Evolutionary conservation across 1,139 yeast species (phyloP).

Genomic region (Pneumocystis murina): DNA sequence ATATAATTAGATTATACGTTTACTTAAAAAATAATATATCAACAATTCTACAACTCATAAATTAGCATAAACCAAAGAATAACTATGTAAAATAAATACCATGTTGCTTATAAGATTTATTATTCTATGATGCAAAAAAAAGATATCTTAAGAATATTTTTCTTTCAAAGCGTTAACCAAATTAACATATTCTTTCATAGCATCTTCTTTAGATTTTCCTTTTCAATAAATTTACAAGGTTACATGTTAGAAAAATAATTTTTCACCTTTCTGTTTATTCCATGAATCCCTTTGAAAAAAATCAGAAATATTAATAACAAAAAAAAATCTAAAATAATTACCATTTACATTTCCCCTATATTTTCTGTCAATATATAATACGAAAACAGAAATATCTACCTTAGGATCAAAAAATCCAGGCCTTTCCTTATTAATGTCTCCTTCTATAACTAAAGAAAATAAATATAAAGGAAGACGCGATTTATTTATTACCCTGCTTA

Average conservation of each 20-base stretch:
- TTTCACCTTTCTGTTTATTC: neutral
- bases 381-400: neutral
- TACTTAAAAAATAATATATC: no score
- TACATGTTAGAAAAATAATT: neutral
- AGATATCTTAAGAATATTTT: slow-evolving; percentile 24
- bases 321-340: neutral
- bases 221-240: neutral
- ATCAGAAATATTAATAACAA: neutral
- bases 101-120: neutral
- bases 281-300: neutral
- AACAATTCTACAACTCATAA: no score
- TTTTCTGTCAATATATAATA: neutral
- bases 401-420: neutral
- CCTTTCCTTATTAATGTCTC: neutral
- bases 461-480: neutral
- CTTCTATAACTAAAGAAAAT: neutral
- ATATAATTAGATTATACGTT: neutral
- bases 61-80: neutral
- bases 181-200: slow-evolving; percentile 71
- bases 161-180: slow-evolving; percentile 55
- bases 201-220: slow-evolving; percentile 55
- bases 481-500: neutral
- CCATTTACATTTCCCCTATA: neutral
- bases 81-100: neutral
- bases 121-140: neutral